These are phyloP conservation scores for Capillidium heterosporum DNA, from an alignment of 371 early-diverging fungal species.

Conservation along the genomic window DNA sequence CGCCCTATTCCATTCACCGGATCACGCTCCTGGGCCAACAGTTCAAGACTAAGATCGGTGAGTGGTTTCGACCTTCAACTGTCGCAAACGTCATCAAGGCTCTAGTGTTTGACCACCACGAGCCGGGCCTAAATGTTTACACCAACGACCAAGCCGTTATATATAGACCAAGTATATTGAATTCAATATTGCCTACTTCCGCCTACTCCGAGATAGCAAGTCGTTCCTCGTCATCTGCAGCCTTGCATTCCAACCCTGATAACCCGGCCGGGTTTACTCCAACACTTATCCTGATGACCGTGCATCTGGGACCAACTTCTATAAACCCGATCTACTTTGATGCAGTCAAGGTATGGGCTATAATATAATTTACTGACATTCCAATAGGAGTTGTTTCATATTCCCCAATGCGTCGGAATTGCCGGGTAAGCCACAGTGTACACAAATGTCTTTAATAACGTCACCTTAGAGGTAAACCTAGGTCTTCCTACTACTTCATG, in stretches of 20 bases:
- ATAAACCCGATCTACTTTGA: conserved; percentile 69
- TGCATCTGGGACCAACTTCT: conserved; percentile 71
- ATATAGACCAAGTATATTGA: conserved; percentile 33
- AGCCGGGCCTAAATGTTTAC: conserved; percentile 39
- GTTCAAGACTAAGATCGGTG: conserved; percentile 74
- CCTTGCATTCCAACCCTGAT: conserved; percentile 2
- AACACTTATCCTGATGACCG: conserved; percentile 63
- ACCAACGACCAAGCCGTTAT: conserved; percentile 57
- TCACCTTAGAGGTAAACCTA: conserved; percentile 62
- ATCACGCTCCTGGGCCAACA: conserved; percentile 73
- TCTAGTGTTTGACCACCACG: conserved; percentile 38
- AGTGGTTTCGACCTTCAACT: conserved; percentile 93
- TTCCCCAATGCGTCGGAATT: conserved; percentile 69
- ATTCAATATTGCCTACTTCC: conserved; percentile 7
- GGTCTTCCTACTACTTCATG: conserved; percentile 81
- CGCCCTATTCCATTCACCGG: conserved; percentile 80
- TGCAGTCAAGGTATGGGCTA: conserved; percentile 30
- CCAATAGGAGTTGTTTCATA: conserved; percentile 42
- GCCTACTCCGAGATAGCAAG: background rate
- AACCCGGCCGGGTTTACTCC: conserved; percentile 23
- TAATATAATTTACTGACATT: background rate
- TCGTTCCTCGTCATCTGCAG: background rate
- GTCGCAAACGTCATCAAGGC: conserved; percentile 77
- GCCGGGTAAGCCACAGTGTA: conserved; percentile 45
- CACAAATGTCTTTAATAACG: conserved; percentile 12